A percentile compares a stretch with the other conserved stretches of the same genome.
These are phyloP conservation scores for Daphne laureola DNA, from an alignment of 441 rosid genomes.

Conservation along the genomic window DNA sequence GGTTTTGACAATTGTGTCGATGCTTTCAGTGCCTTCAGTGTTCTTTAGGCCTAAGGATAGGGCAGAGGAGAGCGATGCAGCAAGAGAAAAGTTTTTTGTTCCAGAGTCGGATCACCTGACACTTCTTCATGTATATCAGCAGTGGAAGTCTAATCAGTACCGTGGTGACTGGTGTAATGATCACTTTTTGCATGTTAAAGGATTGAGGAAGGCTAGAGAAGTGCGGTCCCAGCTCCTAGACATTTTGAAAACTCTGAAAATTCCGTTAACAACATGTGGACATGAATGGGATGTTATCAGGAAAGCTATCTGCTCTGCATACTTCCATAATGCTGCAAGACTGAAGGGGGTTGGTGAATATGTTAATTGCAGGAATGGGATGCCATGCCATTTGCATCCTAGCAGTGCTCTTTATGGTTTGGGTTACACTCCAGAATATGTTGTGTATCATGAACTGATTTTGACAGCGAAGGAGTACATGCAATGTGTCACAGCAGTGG, in stretches of 20 bases:
- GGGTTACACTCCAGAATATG: slow-evolving; percentile 81
- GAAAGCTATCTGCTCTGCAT: slow-evolving; percentile 89
- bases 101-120: slow-evolving; percentile 96
- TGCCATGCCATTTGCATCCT: slow-evolving; percentile 96
- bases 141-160: slow-evolving; percentile 91
- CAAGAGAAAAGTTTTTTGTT: slow-evolving; percentile 88
- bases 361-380: slow-evolving; percentile 74
- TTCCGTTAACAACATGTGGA: slow-evolving; percentile 72
- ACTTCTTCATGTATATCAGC: slow-evolving; percentile 73
- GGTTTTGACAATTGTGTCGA: slow-evolving; percentile 92
- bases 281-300: slow-evolving; percentile 75
- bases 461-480: slow-evolving; percentile 89
- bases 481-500: slow-evolving; percentile 95
- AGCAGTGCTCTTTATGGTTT: slow-evolving; percentile 89
- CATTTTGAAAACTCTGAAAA: slow-evolving; percentile 77
- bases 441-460: slow-evolving; percentile 89
- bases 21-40: slow-evolving; percentile 99
- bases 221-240: slow-evolving; percentile 94
- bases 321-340: slow-evolving; percentile 87
- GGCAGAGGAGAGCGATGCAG: slow-evolving; percentile 94
- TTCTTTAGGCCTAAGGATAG: slow-evolving; percentile 95
- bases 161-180: slow-evolving; percentile 95
- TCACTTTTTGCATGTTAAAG: slow-evolving; percentile 85
- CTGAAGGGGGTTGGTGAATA: slow-evolving; percentile 92
- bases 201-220: slow-evolving; percentile 79